Conservation (phyloP, 441 rosid species). For the Syzygium malaccense region DNA sequence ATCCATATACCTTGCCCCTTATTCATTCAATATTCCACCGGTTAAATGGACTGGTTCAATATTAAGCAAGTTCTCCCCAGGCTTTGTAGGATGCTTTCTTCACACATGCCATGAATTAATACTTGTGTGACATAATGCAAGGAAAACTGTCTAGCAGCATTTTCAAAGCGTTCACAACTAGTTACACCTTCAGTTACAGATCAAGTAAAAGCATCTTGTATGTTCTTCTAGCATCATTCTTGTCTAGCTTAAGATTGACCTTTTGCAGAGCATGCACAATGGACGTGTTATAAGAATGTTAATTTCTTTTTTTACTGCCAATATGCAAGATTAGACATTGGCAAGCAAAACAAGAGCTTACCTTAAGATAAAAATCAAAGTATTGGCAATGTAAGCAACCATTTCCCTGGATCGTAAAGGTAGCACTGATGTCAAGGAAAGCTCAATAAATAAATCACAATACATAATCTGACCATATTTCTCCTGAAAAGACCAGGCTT, state of each 20-base stretch:
- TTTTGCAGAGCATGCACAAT: not conserved
- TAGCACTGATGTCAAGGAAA: not conserved
- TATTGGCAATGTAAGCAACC: slow-evolving; percentile 93
- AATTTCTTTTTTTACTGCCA: not conserved
- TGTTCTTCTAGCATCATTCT: not conserved
- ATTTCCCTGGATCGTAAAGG: slow-evolving; percentile 65
- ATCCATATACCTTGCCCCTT: no score
- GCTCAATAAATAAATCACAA: not conserved
- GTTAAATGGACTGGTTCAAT: not conserved
- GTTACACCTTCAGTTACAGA: not conserved
- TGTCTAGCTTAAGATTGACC: not conserved
- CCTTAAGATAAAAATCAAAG: slow-evolving; percentile 88
- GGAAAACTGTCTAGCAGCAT: not conserved
- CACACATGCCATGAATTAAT: not conserved
- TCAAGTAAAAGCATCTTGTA: not conserved
- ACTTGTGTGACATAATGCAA: not conserved
- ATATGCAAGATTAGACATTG: not conserved
- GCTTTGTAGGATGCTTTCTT: not conserved
- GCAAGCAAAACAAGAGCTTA: slow-evolving; percentile 16
- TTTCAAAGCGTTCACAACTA: not conserved
- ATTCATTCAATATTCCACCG: no score
- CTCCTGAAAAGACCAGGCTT: not conserved
- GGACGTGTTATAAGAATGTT: not conserved
- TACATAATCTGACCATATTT: not conserved
- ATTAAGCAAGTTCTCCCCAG: not conserved